Evolutionary conservation across 1,284 basidiomycete species (phyloP).

Genomic region (Ustilago vetiveriae): DNA sequence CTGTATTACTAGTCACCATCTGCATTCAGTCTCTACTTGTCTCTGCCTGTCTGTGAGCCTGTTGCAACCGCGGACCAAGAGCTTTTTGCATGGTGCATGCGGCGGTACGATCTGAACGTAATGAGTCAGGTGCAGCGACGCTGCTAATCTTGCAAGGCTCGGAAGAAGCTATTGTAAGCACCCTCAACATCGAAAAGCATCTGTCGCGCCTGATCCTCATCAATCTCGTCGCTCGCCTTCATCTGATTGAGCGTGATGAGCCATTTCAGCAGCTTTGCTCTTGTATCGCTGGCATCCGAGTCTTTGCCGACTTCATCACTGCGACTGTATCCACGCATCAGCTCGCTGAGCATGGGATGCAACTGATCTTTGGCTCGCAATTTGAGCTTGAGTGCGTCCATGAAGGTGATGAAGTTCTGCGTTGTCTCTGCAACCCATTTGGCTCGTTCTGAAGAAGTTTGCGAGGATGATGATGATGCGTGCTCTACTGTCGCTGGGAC

Average conservation of each 20-base stretch:
- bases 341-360: slow-evolving; percentile 91
- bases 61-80: too few species aligned
- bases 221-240: slow-evolving; percentile 95
- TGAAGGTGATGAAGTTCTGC: slow-evolving; percentile 93
- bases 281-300: slow-evolving; percentile 91
- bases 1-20: slow-evolving; percentile 6
- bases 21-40: not conserved
- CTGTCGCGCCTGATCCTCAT: slow-evolving; percentile 94
- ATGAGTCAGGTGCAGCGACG: too few species aligned
- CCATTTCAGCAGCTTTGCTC: slow-evolving; percentile 93
- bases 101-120: not conserved
- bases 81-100: too few species aligned
- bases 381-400: slow-evolving; percentile 93
- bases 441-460: slow-evolving; percentile 77
- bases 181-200: slow-evolving; percentile 95
- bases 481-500: slow-evolving; percentile 97
- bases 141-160: slow-evolving; percentile 72
- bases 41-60: not conserved
- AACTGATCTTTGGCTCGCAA: slow-evolving; percentile 95
- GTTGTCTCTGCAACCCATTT: slow-evolving; percentile 99
- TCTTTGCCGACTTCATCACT: slow-evolving; percentile 72
- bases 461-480: slow-evolving; percentile 70
- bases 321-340: slow-evolving; percentile 77
- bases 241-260: slow-evolving; percentile 94
- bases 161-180: slow-evolving; percentile 95